phyloP scores from a whole-genome alignment of 2,329 filamentous ascomycete species.

The Colletotrichum costaricense region DNA sequence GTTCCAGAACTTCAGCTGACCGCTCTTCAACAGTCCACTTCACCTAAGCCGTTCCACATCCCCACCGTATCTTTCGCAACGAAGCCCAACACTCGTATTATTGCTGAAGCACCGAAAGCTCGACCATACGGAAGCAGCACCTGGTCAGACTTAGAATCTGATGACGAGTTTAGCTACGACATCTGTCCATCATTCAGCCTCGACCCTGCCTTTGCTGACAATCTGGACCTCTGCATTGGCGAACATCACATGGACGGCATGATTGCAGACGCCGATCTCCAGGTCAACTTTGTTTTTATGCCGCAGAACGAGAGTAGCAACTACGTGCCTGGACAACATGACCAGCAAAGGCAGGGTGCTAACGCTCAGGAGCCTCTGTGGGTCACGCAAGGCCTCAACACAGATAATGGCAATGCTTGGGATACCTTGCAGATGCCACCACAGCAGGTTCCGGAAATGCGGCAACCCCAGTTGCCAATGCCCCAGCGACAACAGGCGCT shows the following conservation, averaged over 20 bases:
- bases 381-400: conserved; percentile 13
- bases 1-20: neutral
- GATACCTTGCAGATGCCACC: conserved; percentile 24
- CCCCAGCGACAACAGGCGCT: conserved; percentile 22
- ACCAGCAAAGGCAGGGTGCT: conserved; percentile 17
- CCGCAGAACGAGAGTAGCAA: conserved; percentile 13
- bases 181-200: conserved; percentile 3
- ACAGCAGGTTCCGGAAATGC: conserved; percentile 23
- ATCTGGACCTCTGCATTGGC: conserved; percentile 11
- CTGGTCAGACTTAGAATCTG: conserved; percentile 28
- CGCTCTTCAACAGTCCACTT: neutral
- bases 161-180: conserved; percentile 19
- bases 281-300: conserved; percentile 32
- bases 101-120: neutral
- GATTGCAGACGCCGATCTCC: conserved; percentile 15
- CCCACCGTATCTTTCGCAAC: conserved; percentile 25
- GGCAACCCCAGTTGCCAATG: conserved; percentile 20
- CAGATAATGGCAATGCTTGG: conserved; percentile 19
- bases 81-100: conserved; percentile 6
- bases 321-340: conserved; percentile 10
- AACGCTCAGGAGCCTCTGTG: conserved; percentile 20
- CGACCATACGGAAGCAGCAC: neutral
- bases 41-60: conserved; percentile 17
- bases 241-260: conserved; percentile 10
- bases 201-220: neutral